Percentiles rank a stretch among this genome's conserved stretches.
Conservation (phyloP, 1,284 basidiomycete species). For the Garcileccinum viscosum region DNA sequence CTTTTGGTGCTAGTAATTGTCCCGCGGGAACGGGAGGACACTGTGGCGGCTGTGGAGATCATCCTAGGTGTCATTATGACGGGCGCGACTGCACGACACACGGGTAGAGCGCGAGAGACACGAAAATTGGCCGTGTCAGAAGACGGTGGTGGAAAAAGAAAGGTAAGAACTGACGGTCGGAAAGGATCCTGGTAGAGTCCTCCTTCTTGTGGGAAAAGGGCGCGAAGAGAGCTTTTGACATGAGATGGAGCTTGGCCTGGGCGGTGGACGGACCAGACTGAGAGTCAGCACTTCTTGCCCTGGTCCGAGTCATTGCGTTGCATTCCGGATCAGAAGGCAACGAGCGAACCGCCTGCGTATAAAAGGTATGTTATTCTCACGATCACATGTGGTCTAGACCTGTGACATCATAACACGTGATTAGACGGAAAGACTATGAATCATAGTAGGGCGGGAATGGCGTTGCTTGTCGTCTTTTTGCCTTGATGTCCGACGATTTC, state of each 20-base stretch:
- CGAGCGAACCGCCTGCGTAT: neutral
- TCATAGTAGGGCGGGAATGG: neutral
- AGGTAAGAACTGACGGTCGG: conserved; percentile 62
- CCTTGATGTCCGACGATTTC: conserved; percentile 39
- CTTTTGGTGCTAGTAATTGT: conserved; percentile 44
- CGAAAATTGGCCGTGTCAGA: neutral
- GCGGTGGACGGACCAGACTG: neutral
- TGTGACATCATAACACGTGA: conserved; percentile 42
- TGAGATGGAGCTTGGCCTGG: conserved; percentile 56
- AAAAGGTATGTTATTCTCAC: conserved; percentile 22
- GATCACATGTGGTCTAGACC: conserved; percentile 35
- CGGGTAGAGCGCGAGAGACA: neutral
- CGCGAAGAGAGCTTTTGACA: conserved; percentile 70
- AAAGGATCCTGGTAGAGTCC: conserved; percentile 71
- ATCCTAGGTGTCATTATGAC: conserved; percentile 89
- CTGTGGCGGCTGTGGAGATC: conserved; percentile 70
- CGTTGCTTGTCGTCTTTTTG: neutral
- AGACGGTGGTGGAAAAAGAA: neutral
- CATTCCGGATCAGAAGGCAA: conserved; percentile 24
- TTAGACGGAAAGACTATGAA: neutral
- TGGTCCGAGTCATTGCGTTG: conserved; percentile 25
- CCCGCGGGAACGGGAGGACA: conserved; percentile 57
- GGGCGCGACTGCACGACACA: conserved; percentile 76
- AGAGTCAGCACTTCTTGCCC: conserved; percentile 4
- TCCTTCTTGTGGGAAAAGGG: conserved; percentile 71